Evolutionary conservation across 345 rosid genomes (phyloP), one percentile per base, ranked within the genome.

Genomic region (Cardamine chenopodiifolia): DNA sequence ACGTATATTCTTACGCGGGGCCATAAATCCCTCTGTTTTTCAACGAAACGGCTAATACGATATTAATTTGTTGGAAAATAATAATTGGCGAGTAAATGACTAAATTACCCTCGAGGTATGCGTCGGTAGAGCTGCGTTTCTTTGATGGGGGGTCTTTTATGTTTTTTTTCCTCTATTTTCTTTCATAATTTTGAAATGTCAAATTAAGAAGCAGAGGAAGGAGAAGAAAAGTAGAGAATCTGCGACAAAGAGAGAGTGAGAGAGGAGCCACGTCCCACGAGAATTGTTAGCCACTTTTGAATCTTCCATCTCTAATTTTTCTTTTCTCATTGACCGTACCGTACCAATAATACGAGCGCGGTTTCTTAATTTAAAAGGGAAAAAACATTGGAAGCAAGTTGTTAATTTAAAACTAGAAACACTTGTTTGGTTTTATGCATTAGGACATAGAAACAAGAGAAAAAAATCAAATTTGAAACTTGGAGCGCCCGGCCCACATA

Each of bases 251-350:
- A 48, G 54, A 58, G 23, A 18, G 65, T 11, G 19, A 54, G 55
- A 20, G 39, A 49, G 47, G 56, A 52, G 69, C 68, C 11, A 50
- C 34, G 74, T 60, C 68, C 35, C 45, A 74, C 78, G 68, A 67
- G 62, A 50, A 50, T 20, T n/a, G 69, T 52, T 68, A 54, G 70
- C 64, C 70, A 68, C 13, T 68, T 68, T 75, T 75, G 69, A 75
- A 68, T 75, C 62, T 68, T 75, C 74, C 49, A 37, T 66, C 59
- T 50, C 32, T 5, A 25, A 8, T 53, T 20, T 52, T 26, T 56
- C 2, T 19, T 1, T 7, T n/a, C 49, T 7, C 3, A 49, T 60
- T 53, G 37, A 60, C 63, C 63, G 68, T 40, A 60, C 63, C 63
- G 68, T 40, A 29, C 40, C 45, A 29, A 67, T 32, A 4, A 34